Evolutionary conservation across 345 rosid species (phyloP).

Genomic region (Eucalyptus sideroxylon): DNA sequence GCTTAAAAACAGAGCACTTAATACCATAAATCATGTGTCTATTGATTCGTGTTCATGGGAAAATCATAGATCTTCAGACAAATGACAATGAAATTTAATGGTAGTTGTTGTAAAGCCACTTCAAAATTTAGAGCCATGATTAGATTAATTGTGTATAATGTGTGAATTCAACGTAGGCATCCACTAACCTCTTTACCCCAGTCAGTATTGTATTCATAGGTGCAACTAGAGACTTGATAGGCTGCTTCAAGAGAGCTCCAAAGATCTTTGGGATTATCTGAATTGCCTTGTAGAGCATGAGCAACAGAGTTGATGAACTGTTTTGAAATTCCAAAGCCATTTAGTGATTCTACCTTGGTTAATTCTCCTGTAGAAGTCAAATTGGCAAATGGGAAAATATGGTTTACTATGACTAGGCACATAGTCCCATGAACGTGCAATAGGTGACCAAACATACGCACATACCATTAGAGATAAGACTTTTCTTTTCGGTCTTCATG

Average conservation of each 20-base stretch:
- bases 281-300: constrained; percentile 26
- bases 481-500: not conserved
- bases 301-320: constrained; percentile 20
- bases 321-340: constrained; percentile 30
- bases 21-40: not conserved
- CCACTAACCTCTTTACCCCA: constrained; percentile 48
- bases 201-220: constrained; percentile 25
- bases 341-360: not conserved
- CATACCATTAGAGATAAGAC: not conserved
- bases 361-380: not conserved
- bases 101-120: fast-evolving
- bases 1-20: not conserved
- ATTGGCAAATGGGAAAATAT: not conserved
- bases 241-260: constrained; percentile 10
- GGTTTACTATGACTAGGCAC: not conserved
- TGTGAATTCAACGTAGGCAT: not conserved
- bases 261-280: not conserved
- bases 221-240: constrained; percentile 15
- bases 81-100: not conserved
- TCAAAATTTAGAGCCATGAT: too few relatives aligned
- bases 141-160: too few relatives aligned
- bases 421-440: not conserved
- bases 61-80: too few relatives aligned
- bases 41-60: fast-evolving
- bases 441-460: not conserved